Conservation (phyloP, 2,329 filamentous ascomycete genomes). For the Mycosphaerelloides madeirae region DNA sequence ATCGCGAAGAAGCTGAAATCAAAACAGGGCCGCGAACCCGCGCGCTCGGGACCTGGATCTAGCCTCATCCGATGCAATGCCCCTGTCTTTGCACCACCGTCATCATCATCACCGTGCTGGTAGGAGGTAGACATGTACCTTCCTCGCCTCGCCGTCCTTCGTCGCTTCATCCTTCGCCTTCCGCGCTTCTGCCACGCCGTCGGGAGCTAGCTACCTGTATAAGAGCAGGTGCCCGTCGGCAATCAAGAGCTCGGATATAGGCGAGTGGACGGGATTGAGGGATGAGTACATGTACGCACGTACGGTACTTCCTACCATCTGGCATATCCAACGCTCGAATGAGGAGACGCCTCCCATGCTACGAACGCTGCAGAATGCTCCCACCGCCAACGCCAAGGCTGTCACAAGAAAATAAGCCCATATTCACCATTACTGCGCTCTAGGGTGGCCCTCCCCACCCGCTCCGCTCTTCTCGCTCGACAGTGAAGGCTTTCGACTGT, state of each 20-base stretch:
- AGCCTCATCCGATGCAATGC: no score
- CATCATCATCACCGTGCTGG: no score
- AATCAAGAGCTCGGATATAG: not conserved
- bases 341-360: not conserved
- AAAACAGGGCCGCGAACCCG: no score
- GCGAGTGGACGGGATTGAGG: not conserved
- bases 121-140: no score
- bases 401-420: not conserved
- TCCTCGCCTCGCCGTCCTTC: no score
- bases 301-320: no score
- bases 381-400: conserved; percentile 1
- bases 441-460: no score
- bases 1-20: no score
- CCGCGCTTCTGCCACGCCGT: not conserved
- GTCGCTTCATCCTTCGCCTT: no score
- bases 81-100: no score
- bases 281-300: not conserved
- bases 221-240: not conserved
- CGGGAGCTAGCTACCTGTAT: not conserved
- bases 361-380: not conserved
- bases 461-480: not conserved
- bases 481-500: not conserved
- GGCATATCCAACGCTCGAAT: no score
- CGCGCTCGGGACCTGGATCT: no score
- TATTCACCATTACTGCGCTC: not conserved